Conservation (phyloP, 495 filamentous ascomycete species). For the Neurospora pannonica region DNA sequence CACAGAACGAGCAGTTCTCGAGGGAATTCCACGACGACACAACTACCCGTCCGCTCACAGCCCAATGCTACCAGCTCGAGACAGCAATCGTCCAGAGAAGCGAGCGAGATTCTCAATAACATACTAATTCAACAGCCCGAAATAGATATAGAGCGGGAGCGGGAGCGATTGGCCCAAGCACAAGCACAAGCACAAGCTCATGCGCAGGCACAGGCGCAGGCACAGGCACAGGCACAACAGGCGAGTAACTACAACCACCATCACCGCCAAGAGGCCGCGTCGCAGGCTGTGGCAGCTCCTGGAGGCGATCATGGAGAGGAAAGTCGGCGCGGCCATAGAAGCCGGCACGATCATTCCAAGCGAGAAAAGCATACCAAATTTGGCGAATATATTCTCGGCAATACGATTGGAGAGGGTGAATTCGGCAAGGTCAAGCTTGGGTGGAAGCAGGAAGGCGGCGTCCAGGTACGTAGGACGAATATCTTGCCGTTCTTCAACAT, state of each 20-base stretch:
- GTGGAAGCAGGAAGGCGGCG: conserved; percentile 94
- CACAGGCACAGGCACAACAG: neutral
- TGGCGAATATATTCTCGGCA: conserved; percentile 88
- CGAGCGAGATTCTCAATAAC: conserved; percentile 66
- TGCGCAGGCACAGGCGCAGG: neutral
- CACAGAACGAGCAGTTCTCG: conserved; percentile 42
- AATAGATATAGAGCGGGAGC: conserved; percentile 68
- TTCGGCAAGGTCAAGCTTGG: conserved; percentile 99
- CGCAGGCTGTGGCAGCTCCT: conserved; percentile 42
- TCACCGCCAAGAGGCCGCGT: conserved; percentile 33
- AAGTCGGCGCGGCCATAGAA: conserved; percentile 50
- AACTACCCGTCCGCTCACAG: conserved; percentile 34
- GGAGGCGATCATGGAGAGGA: conserved; percentile 53
- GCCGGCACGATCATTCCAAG: conserved; percentile 65
- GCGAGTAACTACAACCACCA: neutral
- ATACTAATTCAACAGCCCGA: conserved; percentile 70
- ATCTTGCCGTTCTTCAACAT: neutral
- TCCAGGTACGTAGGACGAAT: conserved; percentile 46
- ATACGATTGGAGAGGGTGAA: conserved; percentile 96
- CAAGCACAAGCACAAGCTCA: conserved; percentile 41
- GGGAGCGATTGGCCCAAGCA: conserved; percentile 58
- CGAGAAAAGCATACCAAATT: conserved; percentile 76
- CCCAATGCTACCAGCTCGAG: conserved; percentile 20
- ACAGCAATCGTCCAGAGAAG: conserved; percentile 49
- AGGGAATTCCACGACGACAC: conserved; percentile 27